Conservation (phyloP, 192 early-diverging fungal species). For the Coemansia sp. region DNA sequence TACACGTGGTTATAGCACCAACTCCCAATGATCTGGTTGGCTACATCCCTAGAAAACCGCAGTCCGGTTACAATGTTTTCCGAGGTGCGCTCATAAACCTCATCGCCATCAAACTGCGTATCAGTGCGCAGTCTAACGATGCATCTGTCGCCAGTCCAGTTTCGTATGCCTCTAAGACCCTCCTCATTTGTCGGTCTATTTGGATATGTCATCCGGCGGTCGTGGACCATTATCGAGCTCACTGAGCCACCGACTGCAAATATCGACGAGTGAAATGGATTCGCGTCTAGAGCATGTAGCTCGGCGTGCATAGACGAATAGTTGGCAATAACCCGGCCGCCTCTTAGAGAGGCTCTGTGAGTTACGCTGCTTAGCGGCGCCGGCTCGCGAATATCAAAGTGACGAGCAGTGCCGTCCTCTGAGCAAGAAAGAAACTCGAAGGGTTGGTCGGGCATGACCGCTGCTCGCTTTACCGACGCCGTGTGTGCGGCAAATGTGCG, state of each 20-base stretch:
- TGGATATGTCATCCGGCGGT: slow-evolving; percentile 46
- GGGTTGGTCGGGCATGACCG: slow-evolving; percentile 45
- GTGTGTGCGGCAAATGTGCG: slow-evolving; percentile 55
- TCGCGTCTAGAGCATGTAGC: slow-evolving; percentile 53
- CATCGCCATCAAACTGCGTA: not conserved
- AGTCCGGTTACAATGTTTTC: slow-evolving; percentile 44
- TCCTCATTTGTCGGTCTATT: not conserved
- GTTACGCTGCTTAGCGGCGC: slow-evolving; percentile 6
- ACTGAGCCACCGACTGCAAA: slow-evolving; percentile 62
- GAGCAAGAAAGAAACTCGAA: slow-evolving; percentile 58
- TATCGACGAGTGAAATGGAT: slow-evolving; percentile 48
- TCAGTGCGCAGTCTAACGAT: slow-evolving; percentile 34
- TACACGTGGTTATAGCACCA: slow-evolving; percentile 59
- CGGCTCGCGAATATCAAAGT: slow-evolving; percentile 58
- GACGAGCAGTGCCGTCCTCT: slow-evolving; percentile 59
- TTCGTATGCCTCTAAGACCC: not conserved
- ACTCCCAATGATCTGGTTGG: slow-evolving; percentile 55
- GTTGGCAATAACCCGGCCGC: slow-evolving; percentile 47
- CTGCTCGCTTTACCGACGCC: slow-evolving; percentile 54
- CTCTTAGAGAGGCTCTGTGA: not conserved
- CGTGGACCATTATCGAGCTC: slow-evolving; percentile 50
- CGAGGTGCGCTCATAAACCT: slow-evolving; percentile 16
- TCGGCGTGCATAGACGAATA: slow-evolving; percentile 49
- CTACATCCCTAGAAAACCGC: slow-evolving; percentile 33
- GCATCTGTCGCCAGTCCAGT: slow-evolving; percentile 36